Evolutionary conservation across 306 rosid species (phyloP).

Genomic region (Mimosa pudica): DNA sequence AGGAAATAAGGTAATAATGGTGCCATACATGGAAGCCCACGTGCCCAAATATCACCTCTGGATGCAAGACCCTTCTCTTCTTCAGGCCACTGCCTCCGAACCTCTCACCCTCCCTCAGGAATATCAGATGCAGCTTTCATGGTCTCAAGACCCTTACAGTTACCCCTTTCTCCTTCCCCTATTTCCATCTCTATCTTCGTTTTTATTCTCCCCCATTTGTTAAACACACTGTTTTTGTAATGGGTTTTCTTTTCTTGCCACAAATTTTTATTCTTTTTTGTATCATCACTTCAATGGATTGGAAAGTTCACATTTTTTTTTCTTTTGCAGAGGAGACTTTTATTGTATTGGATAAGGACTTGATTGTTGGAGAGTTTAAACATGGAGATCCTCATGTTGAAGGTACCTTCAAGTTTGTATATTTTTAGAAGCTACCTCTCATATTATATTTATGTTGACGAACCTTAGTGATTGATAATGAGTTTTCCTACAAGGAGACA

Average conservation of each 20-base stretch:
- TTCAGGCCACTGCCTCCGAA: constrained; percentile 85
- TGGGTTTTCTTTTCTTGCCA: background rate
- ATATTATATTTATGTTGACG: too few relatives aligned
- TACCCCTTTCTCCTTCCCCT: constrained; percentile 21
- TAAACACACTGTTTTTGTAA: background rate
- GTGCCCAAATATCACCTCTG: constrained; percentile 81
- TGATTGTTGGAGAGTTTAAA: constrained; percentile 59
- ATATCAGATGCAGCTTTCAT: constrained; percentile 83
- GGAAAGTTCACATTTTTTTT: background rate
- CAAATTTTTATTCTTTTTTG: too few relatives aligned
- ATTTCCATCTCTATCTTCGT: background rate
- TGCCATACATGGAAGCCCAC: constrained; percentile 81
- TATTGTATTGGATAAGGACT: constrained; percentile 72
- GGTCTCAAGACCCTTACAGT: constrained; percentile 82
- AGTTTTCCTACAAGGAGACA: background rate
- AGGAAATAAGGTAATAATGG: constrained; percentile 69
- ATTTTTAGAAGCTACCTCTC: too few relatives aligned
- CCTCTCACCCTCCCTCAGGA: constrained; percentile 84
- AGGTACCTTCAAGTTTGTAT: constrained; percentile 47
- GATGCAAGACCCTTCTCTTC: constrained; percentile 86
- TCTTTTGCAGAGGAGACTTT: constrained; percentile 73
- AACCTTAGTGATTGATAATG: too few relatives aligned
- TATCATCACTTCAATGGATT: too few relatives aligned
- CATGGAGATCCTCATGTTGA: constrained; percentile 76
- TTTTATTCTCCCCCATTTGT: background rate